A percentile compares a stretch with the other conserved stretches of the same genome.
These are phyloP conservation scores for Daldinia loculata DNA, from an alignment of 495 filamentous ascomycete species.

Conservation along the genomic window DNA sequence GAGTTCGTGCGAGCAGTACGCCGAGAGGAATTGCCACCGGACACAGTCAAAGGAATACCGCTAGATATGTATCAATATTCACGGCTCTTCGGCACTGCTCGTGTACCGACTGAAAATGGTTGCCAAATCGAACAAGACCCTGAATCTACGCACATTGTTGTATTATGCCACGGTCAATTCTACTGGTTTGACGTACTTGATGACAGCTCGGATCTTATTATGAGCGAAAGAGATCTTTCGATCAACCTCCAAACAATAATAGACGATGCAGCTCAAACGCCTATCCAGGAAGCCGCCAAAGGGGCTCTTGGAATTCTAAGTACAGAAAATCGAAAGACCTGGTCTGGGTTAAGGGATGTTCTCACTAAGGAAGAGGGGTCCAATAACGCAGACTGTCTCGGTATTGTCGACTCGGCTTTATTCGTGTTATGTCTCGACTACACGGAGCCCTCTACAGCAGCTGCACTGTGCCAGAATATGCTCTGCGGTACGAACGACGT, in stretches of 20 bases:
- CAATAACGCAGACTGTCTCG: constrained; percentile 93
- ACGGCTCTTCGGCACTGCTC: constrained; percentile 91
- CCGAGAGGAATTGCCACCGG: constrained; percentile 90
- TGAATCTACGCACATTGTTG: constrained; percentile 87
- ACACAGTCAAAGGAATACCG: constrained; percentile 81
- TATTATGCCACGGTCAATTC: constrained; percentile 94
- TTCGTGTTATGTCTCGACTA: constrained; percentile 94
- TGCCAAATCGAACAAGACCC: constrained; percentile 96
- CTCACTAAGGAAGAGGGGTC: constrained; percentile 85
- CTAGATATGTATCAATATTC: constrained; percentile 99
- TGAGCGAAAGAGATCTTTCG: constrained; percentile 94
- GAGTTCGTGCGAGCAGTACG: constrained; percentile 94
- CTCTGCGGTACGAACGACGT: constrained; percentile 94
- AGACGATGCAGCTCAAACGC: constrained; percentile 86
- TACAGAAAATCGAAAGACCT: constrained; percentile 95
- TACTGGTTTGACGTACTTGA: constrained; percentile 99
- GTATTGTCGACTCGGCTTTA: constrained; percentile 92
- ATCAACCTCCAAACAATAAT: constrained; percentile 93
- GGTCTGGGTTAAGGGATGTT: constrained; percentile 90
- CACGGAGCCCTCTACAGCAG: constrained; percentile 79
- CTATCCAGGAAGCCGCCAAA: constrained; percentile 93
- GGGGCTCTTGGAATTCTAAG: constrained; percentile 91
- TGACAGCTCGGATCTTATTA: constrained; percentile 92
- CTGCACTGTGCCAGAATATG: constrained; percentile 95
- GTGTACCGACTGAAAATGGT: constrained; percentile 92